Percentiles rank a stretch among this genome's conserved stretches.
Evolutionary conservation across 2,329 filamentous ascomycete species (phyloP).

Genomic region (Aspergillus caelatus): DNA sequence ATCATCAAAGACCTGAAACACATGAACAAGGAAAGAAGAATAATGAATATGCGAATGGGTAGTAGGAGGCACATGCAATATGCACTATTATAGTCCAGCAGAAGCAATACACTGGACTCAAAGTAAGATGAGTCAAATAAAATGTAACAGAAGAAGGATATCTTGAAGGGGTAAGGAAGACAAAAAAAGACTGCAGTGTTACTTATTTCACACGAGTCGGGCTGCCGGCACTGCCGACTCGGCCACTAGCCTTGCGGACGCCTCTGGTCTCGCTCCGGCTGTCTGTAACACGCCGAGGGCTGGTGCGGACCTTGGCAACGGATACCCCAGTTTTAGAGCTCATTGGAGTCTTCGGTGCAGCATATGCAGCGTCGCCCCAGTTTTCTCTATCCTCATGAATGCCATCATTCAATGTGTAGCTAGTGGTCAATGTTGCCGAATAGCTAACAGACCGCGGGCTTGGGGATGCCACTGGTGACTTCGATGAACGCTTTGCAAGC

Average conservation of each 20-base stretch:
- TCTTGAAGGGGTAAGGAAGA: constrained; percentile 16
- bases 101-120: constrained; percentile 9
- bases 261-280: constrained; percentile 42
- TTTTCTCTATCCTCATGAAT: constrained; percentile 70
- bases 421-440: constrained; percentile 72
- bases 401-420: constrained; percentile 66
- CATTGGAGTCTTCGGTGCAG: constrained; percentile 56
- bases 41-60: constrained; percentile 22
- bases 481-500: constrained; percentile 66
- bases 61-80: constrained; percentile 17
- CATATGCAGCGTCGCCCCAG: constrained; percentile 47
- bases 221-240: constrained; percentile 47
- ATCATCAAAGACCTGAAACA: constrained; percentile 17
- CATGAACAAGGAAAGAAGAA: constrained; percentile 20
- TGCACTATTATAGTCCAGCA: constrained; percentile 21
- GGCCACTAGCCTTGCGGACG: constrained; percentile 51
- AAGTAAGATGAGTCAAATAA: constrained; percentile 13
- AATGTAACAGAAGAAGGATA: constrained; percentile 22
- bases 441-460: constrained; percentile 72
- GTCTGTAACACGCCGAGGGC: constrained; percentile 49
- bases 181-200: constrained; percentile 3
- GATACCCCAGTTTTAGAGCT: constrained; percentile 57
- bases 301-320: constrained; percentile 66
- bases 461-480: constrained; percentile 67
- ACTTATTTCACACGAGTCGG: constrained; percentile 34